A percentile compares a stretch with the other conserved stretches of the same genome.
phyloP scores from a whole-genome alignment of 148 eudicot genomes.

The Camellia sinensis region DNA sequence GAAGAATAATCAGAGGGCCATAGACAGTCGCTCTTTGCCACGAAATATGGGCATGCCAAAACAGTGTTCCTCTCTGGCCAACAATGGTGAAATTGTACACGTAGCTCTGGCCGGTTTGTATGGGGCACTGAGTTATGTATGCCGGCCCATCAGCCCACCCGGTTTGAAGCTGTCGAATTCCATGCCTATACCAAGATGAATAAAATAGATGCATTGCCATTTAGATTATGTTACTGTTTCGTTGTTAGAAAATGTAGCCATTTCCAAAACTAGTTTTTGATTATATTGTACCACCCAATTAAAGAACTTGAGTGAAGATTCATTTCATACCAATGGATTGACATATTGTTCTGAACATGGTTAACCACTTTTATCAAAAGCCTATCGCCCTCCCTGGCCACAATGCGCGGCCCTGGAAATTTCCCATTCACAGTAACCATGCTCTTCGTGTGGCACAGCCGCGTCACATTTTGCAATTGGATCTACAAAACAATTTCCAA shows the following conservation, averaged over 20 bases:
- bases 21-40: slow-evolving; percentile 61
- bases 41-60: slow-evolving; percentile 58
- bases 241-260: neutral
- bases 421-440: slow-evolving; percentile 32
- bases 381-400: slow-evolving; percentile 30
- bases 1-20: slow-evolving; percentile 55
- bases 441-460: slow-evolving; percentile 30
- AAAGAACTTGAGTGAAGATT: neutral
- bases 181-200: slow-evolving; percentile 41
- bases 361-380: slow-evolving; percentile 25
- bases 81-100: slow-evolving; percentile 53
- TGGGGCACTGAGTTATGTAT: slow-evolving; percentile 59
- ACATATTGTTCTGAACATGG: slow-evolving; percentile 25
- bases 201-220: neutral
- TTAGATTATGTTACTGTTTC: too few relatives aligned
- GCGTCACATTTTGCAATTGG: slow-evolving; percentile 23
- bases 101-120: slow-evolving; percentile 58
- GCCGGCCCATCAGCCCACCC: slow-evolving; percentile 80
- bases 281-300: too few relatives aligned
- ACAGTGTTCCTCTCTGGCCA: slow-evolving; percentile 54
- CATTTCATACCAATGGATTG: slow-evolving; percentile 31
- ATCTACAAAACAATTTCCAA: slow-evolving; percentile 11
- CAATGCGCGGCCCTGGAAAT: slow-evolving; percentile 30
- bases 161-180: slow-evolving; percentile 45
- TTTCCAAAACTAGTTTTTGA: too few relatives aligned